Conservation (phyloP, 352 stramenopile species). For the Pythium rishiriense region DNA sequence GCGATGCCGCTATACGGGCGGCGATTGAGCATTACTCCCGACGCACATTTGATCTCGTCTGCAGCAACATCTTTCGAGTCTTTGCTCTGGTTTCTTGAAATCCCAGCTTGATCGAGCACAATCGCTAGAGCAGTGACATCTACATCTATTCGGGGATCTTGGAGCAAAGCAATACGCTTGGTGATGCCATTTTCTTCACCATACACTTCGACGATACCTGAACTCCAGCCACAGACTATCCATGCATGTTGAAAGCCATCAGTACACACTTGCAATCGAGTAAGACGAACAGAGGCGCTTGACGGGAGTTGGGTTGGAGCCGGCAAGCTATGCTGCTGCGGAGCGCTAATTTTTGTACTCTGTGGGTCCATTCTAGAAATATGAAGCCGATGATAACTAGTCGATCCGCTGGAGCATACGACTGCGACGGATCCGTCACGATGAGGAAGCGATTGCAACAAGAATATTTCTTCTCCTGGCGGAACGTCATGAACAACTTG, state of each 20-base stretch:
- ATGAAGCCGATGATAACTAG: slow-evolving; percentile 1
- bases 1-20: neutral
- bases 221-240: slow-evolving; percentile 54
- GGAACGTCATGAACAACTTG: slow-evolving; percentile 27
- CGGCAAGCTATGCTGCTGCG: neutral
- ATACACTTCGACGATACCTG: slow-evolving; percentile 49
- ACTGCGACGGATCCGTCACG: slow-evolving; percentile 29
- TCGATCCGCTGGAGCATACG: slow-evolving; percentile 21
- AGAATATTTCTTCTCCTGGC: slow-evolving; percentile 26
- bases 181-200: slow-evolving; percentile 7
- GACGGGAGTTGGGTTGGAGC: neutral
- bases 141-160: slow-evolving; percentile 44
- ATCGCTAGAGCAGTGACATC: slow-evolving; percentile 40
- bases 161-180: slow-evolving; percentile 37
- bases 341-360: slow-evolving; percentile 20
- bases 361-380: slow-evolving; percentile 10
- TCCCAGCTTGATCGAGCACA: neutral
- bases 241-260: slow-evolving; percentile 19
- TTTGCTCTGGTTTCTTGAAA: neutral
- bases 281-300: neutral
- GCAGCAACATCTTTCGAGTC: neutral
- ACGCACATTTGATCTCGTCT: neutral
- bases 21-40: slow-evolving; percentile 20
- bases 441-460: slow-evolving; percentile 18
- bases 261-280: slow-evolving; percentile 3